Evolutionary conservation across 116 monocot species (phyloP), one percentile per base, ranked within the genome.

Genomic region (Cymodocea nodosa): DNA sequence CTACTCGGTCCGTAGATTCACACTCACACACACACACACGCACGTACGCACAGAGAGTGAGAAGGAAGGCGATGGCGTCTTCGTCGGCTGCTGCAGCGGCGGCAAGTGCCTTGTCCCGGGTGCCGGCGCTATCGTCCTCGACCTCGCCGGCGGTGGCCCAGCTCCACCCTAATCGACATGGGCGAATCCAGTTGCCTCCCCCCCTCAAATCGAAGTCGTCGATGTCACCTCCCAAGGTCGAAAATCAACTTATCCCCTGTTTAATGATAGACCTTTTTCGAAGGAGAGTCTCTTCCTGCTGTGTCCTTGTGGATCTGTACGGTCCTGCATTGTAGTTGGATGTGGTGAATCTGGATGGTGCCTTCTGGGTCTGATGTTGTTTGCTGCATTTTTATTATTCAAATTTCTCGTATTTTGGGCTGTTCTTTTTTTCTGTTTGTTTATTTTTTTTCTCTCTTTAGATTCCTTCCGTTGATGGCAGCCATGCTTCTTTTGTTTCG

Each of bases 11-110:
- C 4, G 18, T 24, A 39, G 40, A 20, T 22, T 68, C 2, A 14
- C 67, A 23, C 52, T 30, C 53, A 22, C 49, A 10, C 13, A 40
- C 50, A 3, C 50, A 18, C 9, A 22, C 39, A 36, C 52, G 5
- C 34, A n/a, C n/a, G n/a, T n/a, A n/a, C n/a, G n/a, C 2, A 64
- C 64, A 64, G 63, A 63, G 63, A 34, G 50, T 17, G 71, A 54
- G 64, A 63, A 36, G n/a, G 35, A 65, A 51, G 51, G 22, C 50
- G 44, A 74, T 67, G 74, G 25, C 68, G 49, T 40, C 74, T 37
- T 15, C 52, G 30, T 24, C 67, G 8, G 16, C 68, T 10, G 60
- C 67, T 2, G 67, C 65, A 35, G 67, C 59, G 24, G 49, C 50
- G 18, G 60, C 34, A 14, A 58, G 22, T 18, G 24, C 39, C 17